phyloP scores from a whole-genome alignment of 106 monocot species.

The Apostasia shenzhenica region DNA sequence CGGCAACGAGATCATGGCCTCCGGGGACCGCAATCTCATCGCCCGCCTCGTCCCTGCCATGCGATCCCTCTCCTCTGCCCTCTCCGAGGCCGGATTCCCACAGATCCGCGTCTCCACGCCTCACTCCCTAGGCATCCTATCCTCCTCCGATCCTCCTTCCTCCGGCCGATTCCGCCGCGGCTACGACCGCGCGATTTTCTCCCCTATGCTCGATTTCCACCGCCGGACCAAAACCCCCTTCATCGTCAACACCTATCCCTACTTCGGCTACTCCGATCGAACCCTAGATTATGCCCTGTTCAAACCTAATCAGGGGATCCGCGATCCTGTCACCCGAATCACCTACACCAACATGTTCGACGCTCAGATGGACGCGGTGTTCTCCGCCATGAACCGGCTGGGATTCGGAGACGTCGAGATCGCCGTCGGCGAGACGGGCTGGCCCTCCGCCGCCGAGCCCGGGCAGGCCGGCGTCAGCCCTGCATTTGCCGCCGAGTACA shows the following conservation, averaged over 20 bases:
- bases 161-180: constrained; percentile 52
- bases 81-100: constrained; percentile 23
- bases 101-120: constrained; percentile 72
- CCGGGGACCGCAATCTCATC: constrained; percentile 47
- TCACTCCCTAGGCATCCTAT: constrained; percentile 72
- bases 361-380: constrained; percentile 77
- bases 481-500: constrained; percentile 39
- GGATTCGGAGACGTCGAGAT: constrained; percentile 80
- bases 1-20: constrained; percentile 80
- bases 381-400: constrained; percentile 55
- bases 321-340: constrained; percentile 42
- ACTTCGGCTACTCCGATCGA: constrained; percentile 61
- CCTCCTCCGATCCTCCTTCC: constrained; percentile 60
- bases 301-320: constrained; percentile 54
- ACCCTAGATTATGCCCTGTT: constrained; percentile 72
- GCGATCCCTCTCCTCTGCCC: constrained; percentile 51
- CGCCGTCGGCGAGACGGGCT: constrained; percentile 83
- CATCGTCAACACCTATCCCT: constrained; percentile 88
- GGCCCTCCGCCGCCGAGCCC: constrained; percentile 60
- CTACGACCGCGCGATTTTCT: constrained; percentile 44
- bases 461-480: constrained; percentile 43
- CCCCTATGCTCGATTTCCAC: constrained; percentile 73
- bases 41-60: constrained; percentile 76
- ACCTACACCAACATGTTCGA: constrained; percentile 84
- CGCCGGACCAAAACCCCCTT: constrained; percentile 54